phyloP scores from a whole-genome alignment of 495 filamentous ascomycete genomes.

The Tuber indicum region DNA sequence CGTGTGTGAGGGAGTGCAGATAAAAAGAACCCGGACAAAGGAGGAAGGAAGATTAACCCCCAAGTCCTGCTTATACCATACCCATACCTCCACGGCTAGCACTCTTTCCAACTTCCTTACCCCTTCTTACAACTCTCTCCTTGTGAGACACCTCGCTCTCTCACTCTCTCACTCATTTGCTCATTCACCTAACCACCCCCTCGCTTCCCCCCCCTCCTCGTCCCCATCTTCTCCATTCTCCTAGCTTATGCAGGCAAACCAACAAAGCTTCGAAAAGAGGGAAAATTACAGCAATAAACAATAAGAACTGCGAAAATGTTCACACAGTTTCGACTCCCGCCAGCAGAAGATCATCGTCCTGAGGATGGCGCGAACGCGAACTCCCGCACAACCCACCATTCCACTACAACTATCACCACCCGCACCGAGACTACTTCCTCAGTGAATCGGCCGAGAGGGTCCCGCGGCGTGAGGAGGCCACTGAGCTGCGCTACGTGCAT shows the following conservation, averaged over 20 bases:
- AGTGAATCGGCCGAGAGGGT: not conserved
- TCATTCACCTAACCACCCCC: not conserved
- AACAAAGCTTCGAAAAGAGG: not conserved
- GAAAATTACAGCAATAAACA: not conserved
- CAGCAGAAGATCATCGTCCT: not conserved
- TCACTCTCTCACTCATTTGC: not conserved
- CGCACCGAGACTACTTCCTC: not conserved
- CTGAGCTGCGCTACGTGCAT: constrained; percentile 4
- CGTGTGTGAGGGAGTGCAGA: not conserved
- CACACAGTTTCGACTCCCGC: constrained; percentile 4
- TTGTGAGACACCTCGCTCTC: not conserved
- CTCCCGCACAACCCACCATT: constrained; percentile 3
- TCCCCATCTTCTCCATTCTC: not conserved
- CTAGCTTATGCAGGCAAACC: not conserved
- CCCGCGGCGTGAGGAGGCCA: not conserved
- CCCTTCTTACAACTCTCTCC: not conserved
- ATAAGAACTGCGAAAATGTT: not conserved
- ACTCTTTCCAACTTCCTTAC: not conserved
- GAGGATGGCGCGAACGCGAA: constrained; percentile 1
- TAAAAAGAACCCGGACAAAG: not conserved
- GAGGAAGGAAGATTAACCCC: not conserved
- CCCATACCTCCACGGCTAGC: not conserved
- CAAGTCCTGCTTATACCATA: not conserved
- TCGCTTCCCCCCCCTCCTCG: not conserved
- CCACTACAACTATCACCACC: constrained; percentile 1